Evolutionary conservation across 2,329 filamentous ascomycete genomes (phyloP), one percentile per base, ranked within the genome.

Genomic region (Neopestalotiopsis sp.): DNA sequence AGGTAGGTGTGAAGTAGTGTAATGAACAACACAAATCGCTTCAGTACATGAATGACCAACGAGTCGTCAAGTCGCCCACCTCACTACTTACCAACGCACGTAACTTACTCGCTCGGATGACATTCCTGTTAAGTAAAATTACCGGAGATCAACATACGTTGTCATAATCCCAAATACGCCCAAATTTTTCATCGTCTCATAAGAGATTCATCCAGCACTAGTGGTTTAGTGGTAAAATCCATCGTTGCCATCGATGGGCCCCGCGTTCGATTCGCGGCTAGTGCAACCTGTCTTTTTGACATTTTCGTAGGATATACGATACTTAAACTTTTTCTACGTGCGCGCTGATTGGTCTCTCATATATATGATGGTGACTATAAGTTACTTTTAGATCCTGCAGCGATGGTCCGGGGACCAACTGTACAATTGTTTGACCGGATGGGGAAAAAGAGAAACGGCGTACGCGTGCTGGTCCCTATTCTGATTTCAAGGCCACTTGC

Each of bases 141-240:
- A n/a, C n/a, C 14, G 42, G 3, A 28, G 3, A 28, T 49, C 42
- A n/a, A 4, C 1, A 4, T 7, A 2, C 42, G 5, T n/a, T n/a
- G 14, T 14, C 9, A 49, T 49, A 49, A 6, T 49, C 0, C 42
- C n/a, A 49, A 7, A n/a, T n/a, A n/a, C 1, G 3, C 0, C 1
- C 3, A 28, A 1, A 1, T 49, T 9, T 13, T n/a, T 49, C 4
- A 7, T 49, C 42, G 14, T 13, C 4, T 49, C 42, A 49, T n/a
- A 9, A 7, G 17, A 24, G 14, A 7, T n/a, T 3, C 9, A 2
- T 20, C 6, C 14, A 71, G 77, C 77, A 78, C 76, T 76, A 82
- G 81, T 84, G 82, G 82, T 84, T 84, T 84, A 84, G 82, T 84
- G 83, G 82, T 84, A 84, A 83, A 84, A 84, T 84, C 81, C 81